These are phyloP conservation scores for Leishmania arabica DNA, from an alignment of 208 protist genomes.

Conservation along the genomic window DNA sequence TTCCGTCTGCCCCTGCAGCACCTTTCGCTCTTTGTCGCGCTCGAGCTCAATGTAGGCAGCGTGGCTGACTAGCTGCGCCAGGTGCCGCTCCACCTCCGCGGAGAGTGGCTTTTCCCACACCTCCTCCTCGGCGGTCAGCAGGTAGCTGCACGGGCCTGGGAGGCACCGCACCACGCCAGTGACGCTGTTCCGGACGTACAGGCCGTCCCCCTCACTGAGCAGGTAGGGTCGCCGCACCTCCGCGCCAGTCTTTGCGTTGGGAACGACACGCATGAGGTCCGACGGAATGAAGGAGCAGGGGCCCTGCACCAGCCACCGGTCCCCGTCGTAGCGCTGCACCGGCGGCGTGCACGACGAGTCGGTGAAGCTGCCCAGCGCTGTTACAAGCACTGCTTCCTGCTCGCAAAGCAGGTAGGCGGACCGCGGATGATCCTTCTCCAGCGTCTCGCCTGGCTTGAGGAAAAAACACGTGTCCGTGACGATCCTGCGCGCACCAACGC, in stretches of 20 bases:
- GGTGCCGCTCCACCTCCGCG: conserved; percentile 48
- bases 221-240: conserved; percentile 56
- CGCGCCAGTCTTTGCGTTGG: conserved; percentile 30
- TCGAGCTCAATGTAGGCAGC: conserved; percentile 44
- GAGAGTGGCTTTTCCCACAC: conserved; percentile 84
- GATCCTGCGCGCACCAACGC: conserved; percentile 39
- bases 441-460: conserved; percentile 70
- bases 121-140: conserved; percentile 81
- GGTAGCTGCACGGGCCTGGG: conserved; percentile 68
- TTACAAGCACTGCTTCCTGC: conserved; percentile 86
- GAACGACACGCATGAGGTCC: conserved; percentile 39
- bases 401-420: conserved; percentile 74
- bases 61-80: conserved; percentile 42
- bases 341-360: conserved; percentile 30
- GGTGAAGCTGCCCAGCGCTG: conserved; percentile 67
- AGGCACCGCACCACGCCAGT: conserved; percentile 76
- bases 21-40: conserved; percentile 4
- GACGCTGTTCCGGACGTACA: conserved; percentile 80
- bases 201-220: conserved; percentile 68
- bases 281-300: conserved; percentile 82
- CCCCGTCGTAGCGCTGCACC: conserved; percentile 66
- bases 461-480: conserved; percentile 87
- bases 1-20: conserved; percentile 30
- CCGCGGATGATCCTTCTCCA: conserved; percentile 60
- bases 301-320: conserved; percentile 91